Conservation (phyloP, 108 stramenopile species). For the Parmales sp. region DNA sequence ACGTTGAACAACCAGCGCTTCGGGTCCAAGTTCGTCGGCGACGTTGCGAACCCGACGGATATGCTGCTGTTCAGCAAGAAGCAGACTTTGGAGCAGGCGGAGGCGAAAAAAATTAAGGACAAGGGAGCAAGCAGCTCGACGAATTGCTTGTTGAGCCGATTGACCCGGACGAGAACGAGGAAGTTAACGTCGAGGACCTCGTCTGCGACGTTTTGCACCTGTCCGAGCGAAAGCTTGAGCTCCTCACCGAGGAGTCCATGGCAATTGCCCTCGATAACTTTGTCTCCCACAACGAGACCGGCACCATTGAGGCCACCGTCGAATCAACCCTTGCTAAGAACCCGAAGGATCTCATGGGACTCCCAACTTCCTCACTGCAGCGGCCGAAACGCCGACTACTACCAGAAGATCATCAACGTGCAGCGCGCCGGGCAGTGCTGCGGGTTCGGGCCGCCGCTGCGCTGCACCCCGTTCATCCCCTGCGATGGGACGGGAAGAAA, state of each 20-base stretch:
- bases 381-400: conserved; percentile 22
- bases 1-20: conserved; percentile 78
- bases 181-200: conserved; percentile 70
- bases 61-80: conserved; percentile 71
- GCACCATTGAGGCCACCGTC: conserved; percentile 51
- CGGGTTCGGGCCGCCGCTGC: conserved; percentile 23
- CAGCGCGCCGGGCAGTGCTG: conserved; percentile 22
- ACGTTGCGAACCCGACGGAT: conserved; percentile 79
- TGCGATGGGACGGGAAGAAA: no score
- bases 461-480: conserved; percentile 22
- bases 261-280: conserved; percentile 69
- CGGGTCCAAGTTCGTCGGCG: conserved; percentile 76
- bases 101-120: conserved; percentile 16
- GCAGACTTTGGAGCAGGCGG: conserved; percentile 26
- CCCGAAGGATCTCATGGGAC: conserved; percentile 40
- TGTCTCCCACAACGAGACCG: conserved; percentile 56
- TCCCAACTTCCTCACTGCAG: no score
- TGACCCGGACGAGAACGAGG: conserved; percentile 65
- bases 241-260: conserved; percentile 25
- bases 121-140: conserved; percentile 12
- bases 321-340: not conserved
- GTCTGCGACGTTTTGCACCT: conserved; percentile 53
- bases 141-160: conserved; percentile 38
- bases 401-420: conserved; percentile 20
- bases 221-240: conserved; percentile 40